Evolutionary conservation across 164 flowering plant genomes (phyloP), one percentile per base, ranked within the genome.

Genomic region (Vitis riparia): DNA sequence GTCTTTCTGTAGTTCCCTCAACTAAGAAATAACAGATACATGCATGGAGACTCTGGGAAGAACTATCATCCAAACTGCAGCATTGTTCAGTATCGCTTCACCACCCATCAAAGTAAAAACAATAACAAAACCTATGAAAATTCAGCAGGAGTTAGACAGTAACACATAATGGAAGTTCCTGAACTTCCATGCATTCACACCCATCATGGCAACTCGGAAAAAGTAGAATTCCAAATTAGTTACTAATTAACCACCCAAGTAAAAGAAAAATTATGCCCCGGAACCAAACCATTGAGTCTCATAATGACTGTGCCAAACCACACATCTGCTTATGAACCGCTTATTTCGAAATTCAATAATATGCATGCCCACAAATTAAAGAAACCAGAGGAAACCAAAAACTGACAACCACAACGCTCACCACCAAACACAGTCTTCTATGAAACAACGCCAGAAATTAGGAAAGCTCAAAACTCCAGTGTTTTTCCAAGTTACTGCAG

Each of bases 91-190:
- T n/a, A 68, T 50, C 52, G 58, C 11, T 3, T 16, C n/a, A 27
- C 30, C 30, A 29, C 50, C 72, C 59, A 12, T 48, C 15, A 53
- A 52, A 65, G 15, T 49, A 19, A 51, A 63, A 51, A 9, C 30
- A 16, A 7, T 14, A 12, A 50, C 0, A 50, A 58, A 56, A 68
- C 11, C 59, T 67, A 71, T 9, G 13, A 55, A 1, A 44, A n/a
- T 50, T 27, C 58, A 55, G 44, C 49, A 66, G 19, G 59, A 16
- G 50, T 50, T 55, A 73, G 15, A 30, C 14, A 55, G 1, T n/a
- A 27, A 59, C 65, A 74, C 19, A 59, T 17, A 61, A 44, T 32
- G 49, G 59, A 37, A 62, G 14, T 32, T 52, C 62, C 68, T 16
- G 19, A 53, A 32, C n/a, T 51, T 8, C 23, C 58, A 59, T 13